Evolutionary conservation across 169 alveolate genomes (phyloP).

Genomic region (Eimeria necatrix): DNA sequence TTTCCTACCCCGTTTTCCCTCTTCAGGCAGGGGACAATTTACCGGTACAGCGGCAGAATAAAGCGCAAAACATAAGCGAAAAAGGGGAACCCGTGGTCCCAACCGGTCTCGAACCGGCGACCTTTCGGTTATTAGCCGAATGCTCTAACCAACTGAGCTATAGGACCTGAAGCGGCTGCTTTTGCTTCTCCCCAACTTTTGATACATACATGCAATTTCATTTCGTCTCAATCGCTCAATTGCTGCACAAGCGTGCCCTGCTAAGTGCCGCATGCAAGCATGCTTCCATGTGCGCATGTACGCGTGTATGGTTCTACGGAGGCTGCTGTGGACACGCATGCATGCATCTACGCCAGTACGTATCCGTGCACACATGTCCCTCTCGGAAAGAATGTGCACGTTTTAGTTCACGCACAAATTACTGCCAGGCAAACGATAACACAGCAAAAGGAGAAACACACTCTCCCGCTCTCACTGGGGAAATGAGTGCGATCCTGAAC

Average conservation of each 20-base stretch:
- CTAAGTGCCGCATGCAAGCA: neutral
- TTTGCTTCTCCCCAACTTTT: neutral
- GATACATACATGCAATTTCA: neutral
- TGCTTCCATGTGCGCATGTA: neutral
- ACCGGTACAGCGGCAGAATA: neutral
- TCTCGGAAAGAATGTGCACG: too few species aligned
- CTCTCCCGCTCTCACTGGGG: too few species aligned
- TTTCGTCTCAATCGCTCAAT: neutral
- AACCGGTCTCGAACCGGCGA: slow-evolving; percentile 99
- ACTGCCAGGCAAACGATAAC: too few species aligned
- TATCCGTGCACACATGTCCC: too few species aligned
- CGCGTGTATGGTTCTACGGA: too few species aligned
- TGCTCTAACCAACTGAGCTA: slow-evolving; percentile 99
- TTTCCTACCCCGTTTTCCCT: too few species aligned
- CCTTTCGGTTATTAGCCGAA: slow-evolving; percentile 98
- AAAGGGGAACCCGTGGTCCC: slow-evolving; percentile 92
- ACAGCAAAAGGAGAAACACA: too few species aligned
- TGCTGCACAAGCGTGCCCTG: neutral
- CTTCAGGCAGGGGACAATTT: too few species aligned
- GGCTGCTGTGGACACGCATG: too few species aligned
- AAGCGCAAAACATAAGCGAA: neutral
- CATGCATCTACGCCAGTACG: too few species aligned
- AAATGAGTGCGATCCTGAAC: too few species aligned
- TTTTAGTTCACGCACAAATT: too few species aligned
- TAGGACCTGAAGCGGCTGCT: slow-evolving; percentile 87